Evolutionary conservation across 139 green algal genomes (phyloP).

Genomic region (Closterium sp.): DNA sequence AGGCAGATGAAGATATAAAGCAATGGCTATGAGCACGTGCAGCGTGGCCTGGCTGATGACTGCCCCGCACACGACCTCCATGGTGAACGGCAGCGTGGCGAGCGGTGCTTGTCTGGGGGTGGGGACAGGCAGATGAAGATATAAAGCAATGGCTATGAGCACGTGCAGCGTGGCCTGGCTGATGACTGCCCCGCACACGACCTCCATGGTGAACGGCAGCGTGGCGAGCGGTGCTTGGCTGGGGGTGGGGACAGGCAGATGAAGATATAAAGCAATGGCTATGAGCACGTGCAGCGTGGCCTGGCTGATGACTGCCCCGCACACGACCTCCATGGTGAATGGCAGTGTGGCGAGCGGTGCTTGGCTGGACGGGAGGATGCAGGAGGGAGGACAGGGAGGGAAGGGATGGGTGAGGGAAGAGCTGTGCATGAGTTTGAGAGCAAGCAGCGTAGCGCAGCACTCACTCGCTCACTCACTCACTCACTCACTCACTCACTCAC

Average conservation of each 20-base stretch:
- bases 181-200: neutral
- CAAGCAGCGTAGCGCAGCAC: neutral
- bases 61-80: conserved; percentile 12
- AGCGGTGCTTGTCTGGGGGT: neutral
- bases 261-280: too few species aligned
- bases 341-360: neutral
- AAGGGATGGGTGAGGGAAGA: neutral
- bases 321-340: neutral
- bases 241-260: too few species aligned
- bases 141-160: neutral
- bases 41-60: conserved; percentile 32
- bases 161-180: neutral
- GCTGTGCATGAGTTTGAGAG: neutral
- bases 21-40: too few species aligned
- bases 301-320: neutral
- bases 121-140: too few species aligned
- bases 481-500: neutral
- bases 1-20: too few species aligned
- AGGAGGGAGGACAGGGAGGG: neutral
- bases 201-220: conserved; percentile 7
- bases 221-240: neutral
- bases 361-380: neutral
- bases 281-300: neutral
- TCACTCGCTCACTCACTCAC: too few species aligned
- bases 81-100: conserved; percentile 13